A percentile compares a stretch with the other conserved stretches of the same genome.
These are phyloP conservation scores for Aspergillus homomorphus DNA, from an alignment of 495 filamentous ascomycete species.

Conservation along the genomic window DNA sequence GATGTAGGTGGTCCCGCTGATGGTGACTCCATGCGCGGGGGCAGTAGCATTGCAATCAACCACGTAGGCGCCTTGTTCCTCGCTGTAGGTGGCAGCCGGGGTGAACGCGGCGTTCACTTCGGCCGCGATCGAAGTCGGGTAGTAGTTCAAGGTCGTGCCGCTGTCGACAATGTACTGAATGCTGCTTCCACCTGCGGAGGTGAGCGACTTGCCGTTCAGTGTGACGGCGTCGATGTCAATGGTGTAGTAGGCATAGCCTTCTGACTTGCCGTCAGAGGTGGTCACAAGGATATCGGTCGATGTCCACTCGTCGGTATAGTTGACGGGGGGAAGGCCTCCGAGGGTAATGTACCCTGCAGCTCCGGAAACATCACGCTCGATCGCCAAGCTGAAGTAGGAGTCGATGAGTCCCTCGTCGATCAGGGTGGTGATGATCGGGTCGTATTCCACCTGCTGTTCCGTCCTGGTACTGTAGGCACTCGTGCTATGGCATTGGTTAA, in stretches of 20 bases:
- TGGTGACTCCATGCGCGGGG: conserved; percentile 48
- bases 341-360: conserved; percentile 40
- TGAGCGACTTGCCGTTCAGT: conserved; percentile 24
- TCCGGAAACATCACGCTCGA: conserved; percentile 29
- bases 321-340: conserved; percentile 49
- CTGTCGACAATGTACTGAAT: conserved; percentile 36
- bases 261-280: conserved; percentile 29
- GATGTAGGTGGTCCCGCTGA: conserved; percentile 33
- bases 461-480: conserved; percentile 34
- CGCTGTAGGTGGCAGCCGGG: conserved; percentile 50
- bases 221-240: conserved; percentile 39
- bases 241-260: conserved; percentile 40
- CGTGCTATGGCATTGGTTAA: conserved; percentile 20
- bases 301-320: conserved; percentile 32
- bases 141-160: conserved; percentile 42
- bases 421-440: conserved; percentile 58
- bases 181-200: conserved; percentile 16
- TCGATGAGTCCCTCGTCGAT: conserved; percentile 46
- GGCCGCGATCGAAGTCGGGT: conserved; percentile 42
- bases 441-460: conserved; percentile 40
- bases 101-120: conserved; percentile 50
- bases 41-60: conserved; percentile 54
- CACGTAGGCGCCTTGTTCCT: conserved; percentile 45
- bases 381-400: conserved; percentile 50
- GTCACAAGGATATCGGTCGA: conserved; percentile 38